Percentiles rank a stretch among this genome's conserved stretches.
Conservation (phyloP, 257 asterid genomes). For the Nicotiana otophora region DNA sequence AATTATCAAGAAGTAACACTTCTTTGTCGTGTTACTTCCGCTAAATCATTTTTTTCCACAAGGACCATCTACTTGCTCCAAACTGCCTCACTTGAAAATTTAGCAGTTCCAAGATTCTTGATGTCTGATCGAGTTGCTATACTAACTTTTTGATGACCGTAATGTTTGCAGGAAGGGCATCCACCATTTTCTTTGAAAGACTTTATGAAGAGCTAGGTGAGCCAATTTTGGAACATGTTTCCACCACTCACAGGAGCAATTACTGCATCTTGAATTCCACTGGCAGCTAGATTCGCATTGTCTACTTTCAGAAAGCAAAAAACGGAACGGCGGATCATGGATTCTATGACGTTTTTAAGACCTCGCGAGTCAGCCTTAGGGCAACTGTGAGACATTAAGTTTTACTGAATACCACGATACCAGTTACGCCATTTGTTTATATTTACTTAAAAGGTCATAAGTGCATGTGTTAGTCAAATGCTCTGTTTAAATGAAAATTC, state of each 20-base stretch:
- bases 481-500: neutral
- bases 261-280: neutral
- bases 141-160: conserved; percentile 5
- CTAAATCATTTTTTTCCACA: too few species aligned
- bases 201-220: conserved; percentile 52
- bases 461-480: neutral
- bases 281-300: neutral
- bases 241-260: neutral
- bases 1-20: too few species aligned
- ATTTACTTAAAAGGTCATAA: neutral
- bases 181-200: conserved; percentile 64
- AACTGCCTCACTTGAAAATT: neutral
- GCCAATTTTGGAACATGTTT: neutral
- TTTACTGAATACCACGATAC: neutral
- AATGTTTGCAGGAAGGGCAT: conserved; percentile 47
- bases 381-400: neutral
- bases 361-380: neutral
- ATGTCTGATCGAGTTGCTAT: neutral
- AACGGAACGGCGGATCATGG: conserved; percentile 2
- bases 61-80: too few species aligned
- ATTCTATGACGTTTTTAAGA: neutral
- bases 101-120: neutral
- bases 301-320: neutral
- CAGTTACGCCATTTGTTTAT: neutral
- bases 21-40: too few species aligned